Conservation (phyloP, 2,329 filamentous ascomycete genomes). For the Ophiostoma tasmaniense region DNA sequence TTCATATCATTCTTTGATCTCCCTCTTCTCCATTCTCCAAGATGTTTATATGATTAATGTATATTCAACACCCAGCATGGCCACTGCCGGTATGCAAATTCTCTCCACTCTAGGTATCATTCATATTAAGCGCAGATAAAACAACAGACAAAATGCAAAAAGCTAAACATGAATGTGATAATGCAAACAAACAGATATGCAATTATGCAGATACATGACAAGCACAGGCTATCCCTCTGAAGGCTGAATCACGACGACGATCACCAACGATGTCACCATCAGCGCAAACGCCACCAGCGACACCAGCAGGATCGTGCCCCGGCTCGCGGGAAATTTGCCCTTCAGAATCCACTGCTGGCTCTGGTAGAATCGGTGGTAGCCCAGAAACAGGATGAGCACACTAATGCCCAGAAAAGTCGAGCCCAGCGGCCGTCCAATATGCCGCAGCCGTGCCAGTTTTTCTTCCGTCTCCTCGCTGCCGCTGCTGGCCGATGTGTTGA, state of each 20-base stretch:
- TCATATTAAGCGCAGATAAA: background rate
- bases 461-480: constrained; percentile 23
- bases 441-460: constrained; percentile 41
- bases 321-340: constrained; percentile 71
- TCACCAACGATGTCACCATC: constrained; percentile 51
- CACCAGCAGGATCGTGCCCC: constrained; percentile 65
- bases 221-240: background rate
- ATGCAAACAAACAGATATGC: background rate
- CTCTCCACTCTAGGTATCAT: background rate
- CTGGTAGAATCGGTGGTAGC: constrained; percentile 71
- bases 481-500: constrained; percentile 52
- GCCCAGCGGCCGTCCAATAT: constrained; percentile 65
- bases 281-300: constrained; percentile 55
- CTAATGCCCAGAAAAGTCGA: constrained; percentile 68
- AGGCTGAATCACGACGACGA: constrained; percentile 49
- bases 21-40: background rate
- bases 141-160: background rate
- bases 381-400: constrained; percentile 65
- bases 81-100: background rate
- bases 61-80: background rate
- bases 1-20: background rate
- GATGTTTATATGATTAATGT: background rate
- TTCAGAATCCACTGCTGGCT: constrained; percentile 70
- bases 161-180: background rate
- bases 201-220: background rate